Conservation (phyloP, 2,329 filamentous ascomycete species). For the Fusarium veterinarium region DNA sequence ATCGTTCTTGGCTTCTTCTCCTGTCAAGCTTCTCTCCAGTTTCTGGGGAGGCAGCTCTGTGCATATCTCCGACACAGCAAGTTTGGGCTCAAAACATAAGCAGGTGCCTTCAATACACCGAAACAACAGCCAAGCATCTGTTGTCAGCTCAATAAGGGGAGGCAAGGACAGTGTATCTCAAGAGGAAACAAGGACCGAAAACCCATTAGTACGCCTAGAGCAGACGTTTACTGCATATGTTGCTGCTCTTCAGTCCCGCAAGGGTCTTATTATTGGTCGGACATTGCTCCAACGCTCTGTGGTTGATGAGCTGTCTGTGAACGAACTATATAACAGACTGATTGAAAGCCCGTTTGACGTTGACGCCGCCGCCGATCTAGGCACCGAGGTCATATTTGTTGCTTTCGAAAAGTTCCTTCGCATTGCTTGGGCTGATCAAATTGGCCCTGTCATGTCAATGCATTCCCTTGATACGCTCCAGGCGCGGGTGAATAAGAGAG, state of each 20-base stretch:
- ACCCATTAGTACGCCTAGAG: constrained; percentile 79
- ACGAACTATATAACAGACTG: constrained; percentile 89
- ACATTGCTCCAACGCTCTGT: constrained; percentile 75
- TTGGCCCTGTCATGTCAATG: constrained; percentile 84
- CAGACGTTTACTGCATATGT: constrained; percentile 88
- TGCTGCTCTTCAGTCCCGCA: constrained; percentile 83
- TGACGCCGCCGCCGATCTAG: constrained; percentile 78
- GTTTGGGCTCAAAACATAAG: constrained; percentile 53
- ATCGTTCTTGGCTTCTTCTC: constrained; percentile 82
- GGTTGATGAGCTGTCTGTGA: constrained; percentile 83
- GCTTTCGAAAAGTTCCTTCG: constrained; percentile 94
- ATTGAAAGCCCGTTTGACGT: constrained; percentile 85
- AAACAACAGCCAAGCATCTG: constrained; percentile 63
- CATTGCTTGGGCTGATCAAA: constrained; percentile 87
- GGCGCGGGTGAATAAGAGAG: constrained; percentile 70
- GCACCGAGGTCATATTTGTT: constrained; percentile 86
- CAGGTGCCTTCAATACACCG: constrained; percentile 55
- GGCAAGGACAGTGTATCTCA: constrained; percentile 54
- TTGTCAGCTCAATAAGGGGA: constrained; percentile 64
- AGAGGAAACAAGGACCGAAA: constrained; percentile 68
- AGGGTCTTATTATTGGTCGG: constrained; percentile 86
- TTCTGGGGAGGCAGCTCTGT: constrained; percentile 74
- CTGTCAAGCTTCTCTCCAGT: constrained; percentile 89
- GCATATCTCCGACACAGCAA: constrained; percentile 49
- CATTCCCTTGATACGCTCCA: constrained; percentile 81